Conservation (phyloP, 1,284 basidiomycete genomes). For the Xerocomus amazonicus region DNA sequence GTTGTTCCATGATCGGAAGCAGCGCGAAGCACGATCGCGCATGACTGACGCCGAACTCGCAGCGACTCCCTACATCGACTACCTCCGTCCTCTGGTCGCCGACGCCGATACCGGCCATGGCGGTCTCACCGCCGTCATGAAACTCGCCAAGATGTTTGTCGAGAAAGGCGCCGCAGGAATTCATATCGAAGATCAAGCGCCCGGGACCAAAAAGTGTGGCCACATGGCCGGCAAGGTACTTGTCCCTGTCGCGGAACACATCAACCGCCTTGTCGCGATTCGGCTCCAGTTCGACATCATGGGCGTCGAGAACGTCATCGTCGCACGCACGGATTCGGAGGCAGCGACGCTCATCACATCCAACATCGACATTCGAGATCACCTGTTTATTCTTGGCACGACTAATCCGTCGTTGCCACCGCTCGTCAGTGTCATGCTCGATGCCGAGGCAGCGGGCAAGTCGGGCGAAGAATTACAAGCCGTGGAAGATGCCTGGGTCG, state of each 20-base stretch:
- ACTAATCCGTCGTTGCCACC: constrained; percentile 73
- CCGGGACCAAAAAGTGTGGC: constrained; percentile 84
- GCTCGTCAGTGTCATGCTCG: constrained; percentile 79
- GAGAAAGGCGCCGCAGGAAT: constrained; percentile 79
- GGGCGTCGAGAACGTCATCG: constrained; percentile 65
- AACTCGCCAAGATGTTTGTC: constrained; percentile 77
- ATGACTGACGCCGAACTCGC: constrained; percentile 75
- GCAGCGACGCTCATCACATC: constrained; percentile 96
- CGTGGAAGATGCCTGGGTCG: constrained; percentile 86
- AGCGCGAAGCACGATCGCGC: constrained; percentile 70
- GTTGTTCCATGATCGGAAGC: constrained; percentile 86
- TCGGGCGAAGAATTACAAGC: constrained; percentile 78
- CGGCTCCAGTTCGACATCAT: constrained; percentile 64
- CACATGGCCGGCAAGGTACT: constrained; percentile 84
- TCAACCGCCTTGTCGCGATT: constrained; percentile 75
- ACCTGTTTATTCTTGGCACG: constrained; percentile 91
- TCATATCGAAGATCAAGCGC: constrained; percentile 82
- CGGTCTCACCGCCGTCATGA: constrained; percentile 76
- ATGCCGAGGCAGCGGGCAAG: constrained; percentile 80
- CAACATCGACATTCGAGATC: constrained; percentile 96
- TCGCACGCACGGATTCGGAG: constrained; percentile 83
- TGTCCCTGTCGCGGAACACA: constrained; percentile 74
- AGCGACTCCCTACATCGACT: constrained; percentile 58
- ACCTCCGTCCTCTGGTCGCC: constrained; percentile 72
- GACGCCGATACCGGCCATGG: constrained; percentile 87